A percentile compares a stretch with the other conserved stretches of the same genome.
Conservation (phyloP, 768 basidiomycete genomes). For the Lactifluus subvellereus region DNA sequence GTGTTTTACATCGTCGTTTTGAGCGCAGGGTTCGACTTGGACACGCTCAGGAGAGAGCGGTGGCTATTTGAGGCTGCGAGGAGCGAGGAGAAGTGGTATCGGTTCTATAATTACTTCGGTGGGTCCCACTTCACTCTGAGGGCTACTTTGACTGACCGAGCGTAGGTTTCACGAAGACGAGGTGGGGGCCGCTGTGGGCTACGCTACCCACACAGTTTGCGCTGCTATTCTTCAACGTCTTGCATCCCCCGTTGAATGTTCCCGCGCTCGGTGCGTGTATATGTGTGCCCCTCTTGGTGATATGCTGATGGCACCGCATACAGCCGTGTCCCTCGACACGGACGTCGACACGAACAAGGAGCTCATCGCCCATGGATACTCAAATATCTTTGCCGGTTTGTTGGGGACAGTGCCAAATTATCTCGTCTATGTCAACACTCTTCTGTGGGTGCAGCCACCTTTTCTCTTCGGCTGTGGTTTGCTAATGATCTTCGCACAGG, state of each 20-base stretch:
- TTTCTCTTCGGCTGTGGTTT: background rate
- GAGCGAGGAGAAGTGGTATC: conserved; percentile 62
- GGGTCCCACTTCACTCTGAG: conserved; percentile 20
- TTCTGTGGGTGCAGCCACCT: conserved; percentile 14
- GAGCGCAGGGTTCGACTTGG: conserved; percentile 55
- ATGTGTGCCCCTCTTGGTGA: background rate
- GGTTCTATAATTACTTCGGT: conserved; percentile 81
- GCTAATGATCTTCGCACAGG: conserved; percentile 32
- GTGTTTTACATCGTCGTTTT: conserved; percentile 80
- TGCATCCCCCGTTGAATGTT: conserved; percentile 84
- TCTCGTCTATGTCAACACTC: conserved; percentile 81
- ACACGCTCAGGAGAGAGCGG: conserved; percentile 52
- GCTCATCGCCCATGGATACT: conserved; percentile 87
- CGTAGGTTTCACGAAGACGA: conserved; percentile 55
- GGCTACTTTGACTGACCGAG: background rate
- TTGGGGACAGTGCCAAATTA: conserved; percentile 87
- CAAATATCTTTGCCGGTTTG: conserved; percentile 77
- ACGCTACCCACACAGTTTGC: conserved; percentile 95
- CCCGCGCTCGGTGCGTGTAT: conserved; percentile 67
- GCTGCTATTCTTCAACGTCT: conserved; percentile 78
- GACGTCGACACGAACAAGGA: conserved; percentile 92
- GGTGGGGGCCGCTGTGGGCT: conserved; percentile 62
- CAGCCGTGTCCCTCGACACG: conserved; percentile 82
- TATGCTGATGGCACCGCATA: background rate
- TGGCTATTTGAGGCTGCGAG: conserved; percentile 82